These are phyloP conservation scores for Chaetomiaceae sp. DNA, from an alignment of 2,329 filamentous ascomycete species.

Conservation along the genomic window DNA sequence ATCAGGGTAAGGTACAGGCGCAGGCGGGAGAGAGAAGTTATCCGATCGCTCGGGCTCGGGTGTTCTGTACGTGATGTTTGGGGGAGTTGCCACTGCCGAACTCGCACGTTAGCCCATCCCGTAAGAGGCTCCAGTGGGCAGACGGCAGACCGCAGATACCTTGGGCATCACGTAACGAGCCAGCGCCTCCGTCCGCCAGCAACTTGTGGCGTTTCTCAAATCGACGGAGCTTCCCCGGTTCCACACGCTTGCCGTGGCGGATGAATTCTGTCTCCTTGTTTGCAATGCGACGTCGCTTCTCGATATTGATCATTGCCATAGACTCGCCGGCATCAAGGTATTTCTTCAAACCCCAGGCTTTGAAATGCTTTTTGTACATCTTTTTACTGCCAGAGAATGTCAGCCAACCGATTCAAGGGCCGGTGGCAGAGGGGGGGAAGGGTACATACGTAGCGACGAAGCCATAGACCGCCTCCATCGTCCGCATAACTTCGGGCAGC, in stretches of 20 bases:
- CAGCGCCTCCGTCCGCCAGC: not conserved
- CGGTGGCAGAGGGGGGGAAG: no score
- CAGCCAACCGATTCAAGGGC: not conserved
- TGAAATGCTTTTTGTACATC: conserved; percentile 25
- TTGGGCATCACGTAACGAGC: not conserved
- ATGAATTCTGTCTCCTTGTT: conserved; percentile 22
- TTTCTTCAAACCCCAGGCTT: conserved; percentile 23
- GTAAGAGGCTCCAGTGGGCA: no score
- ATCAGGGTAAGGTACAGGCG: not conserved
- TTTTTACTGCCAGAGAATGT: conserved; percentile 12
- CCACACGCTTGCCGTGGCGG: conserved; percentile 11
- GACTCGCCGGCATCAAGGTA: conserved; percentile 22
- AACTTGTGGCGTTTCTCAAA: conserved; percentile 18
- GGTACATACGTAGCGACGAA: conserved; percentile 25
- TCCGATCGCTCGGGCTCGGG: conserved; percentile 10
- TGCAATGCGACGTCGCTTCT: conserved; percentile 10
- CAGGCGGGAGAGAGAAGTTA: not conserved
- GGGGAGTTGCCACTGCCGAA: conserved; percentile 1
- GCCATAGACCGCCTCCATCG: conserved; percentile 21
- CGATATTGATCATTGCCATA: conserved; percentile 21
- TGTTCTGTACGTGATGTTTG: conserved; percentile 14
- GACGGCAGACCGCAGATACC: not conserved
- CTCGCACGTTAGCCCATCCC: not conserved
- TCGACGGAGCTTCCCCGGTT: conserved; percentile 15
- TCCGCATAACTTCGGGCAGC: conserved; percentile 24